Evolutionary conservation across 768 basidiomycete species (phyloP).

Genomic region (Macrolepiota albuminosa): DNA sequence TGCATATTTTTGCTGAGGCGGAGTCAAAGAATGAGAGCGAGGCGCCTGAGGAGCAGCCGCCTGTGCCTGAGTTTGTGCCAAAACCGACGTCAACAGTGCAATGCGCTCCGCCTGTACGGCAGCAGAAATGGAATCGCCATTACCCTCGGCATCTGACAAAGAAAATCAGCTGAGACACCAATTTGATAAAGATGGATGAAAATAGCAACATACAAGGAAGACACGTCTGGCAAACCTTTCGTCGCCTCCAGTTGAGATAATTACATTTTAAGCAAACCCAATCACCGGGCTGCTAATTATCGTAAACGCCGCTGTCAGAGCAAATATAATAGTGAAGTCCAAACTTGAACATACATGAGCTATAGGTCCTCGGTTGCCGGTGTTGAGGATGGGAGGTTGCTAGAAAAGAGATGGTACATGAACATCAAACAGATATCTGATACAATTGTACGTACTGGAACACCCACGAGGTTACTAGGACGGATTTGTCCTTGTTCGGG

Average conservation of each 20-base stretch:
- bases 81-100: constrained; percentile 69
- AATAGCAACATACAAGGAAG: constrained; percentile 59
- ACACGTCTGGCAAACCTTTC: constrained; percentile 90
- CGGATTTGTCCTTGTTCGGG: constrained; percentile 79
- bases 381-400: constrained; percentile 87
- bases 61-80: constrained; percentile 47
- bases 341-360: constrained; percentile 59
- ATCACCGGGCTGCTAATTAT: constrained; percentile 61
- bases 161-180: not conserved
- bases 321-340: not conserved
- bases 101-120: constrained; percentile 85
- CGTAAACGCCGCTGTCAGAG: constrained; percentile 11
- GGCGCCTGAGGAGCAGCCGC: constrained; percentile 12
- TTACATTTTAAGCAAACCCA: constrained; percentile 84
- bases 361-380: constrained; percentile 84
- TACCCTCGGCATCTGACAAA: constrained; percentile 73
- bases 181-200: constrained; percentile 3
- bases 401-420: constrained; percentile 20
- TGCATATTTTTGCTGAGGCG: constrained; percentile 36
- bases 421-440: constrained; percentile 6
- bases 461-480: constrained; percentile 47
- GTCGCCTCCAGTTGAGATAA: constrained; percentile 82
- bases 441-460: constrained; percentile 37
- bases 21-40: constrained; percentile 43
- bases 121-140: constrained; percentile 81